phyloP scores from a whole-genome alignment of 371 early-diverging fungal genomes.

The Apophysomyces ossiformis region DNA sequence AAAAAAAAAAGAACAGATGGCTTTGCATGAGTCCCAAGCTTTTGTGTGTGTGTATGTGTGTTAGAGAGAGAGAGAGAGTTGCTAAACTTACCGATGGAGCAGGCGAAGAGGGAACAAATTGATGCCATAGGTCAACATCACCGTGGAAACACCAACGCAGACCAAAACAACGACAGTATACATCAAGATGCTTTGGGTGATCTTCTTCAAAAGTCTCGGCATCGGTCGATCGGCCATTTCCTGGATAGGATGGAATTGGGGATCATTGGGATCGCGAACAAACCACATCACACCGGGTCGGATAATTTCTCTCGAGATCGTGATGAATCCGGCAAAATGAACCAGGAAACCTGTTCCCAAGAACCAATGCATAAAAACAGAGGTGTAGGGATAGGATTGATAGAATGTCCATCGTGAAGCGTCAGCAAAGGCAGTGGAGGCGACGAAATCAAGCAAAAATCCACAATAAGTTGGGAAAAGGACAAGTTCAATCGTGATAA shows the following conservation, averaged over 20 bases:
- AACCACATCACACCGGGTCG: constrained; percentile 94
- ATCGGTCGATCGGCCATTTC: constrained; percentile 81
- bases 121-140: constrained; percentile 27
- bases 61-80: constrained; percentile 25
- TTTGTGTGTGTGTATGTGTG: too few relatives aligned
- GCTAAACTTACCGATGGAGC: constrained; percentile 33
- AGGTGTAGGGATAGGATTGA: constrained; percentile 65
- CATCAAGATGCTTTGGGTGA: constrained; percentile 71
- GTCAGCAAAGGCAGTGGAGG: constrained; percentile 73
- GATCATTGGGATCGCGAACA: constrained; percentile 90
- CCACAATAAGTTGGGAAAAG: constrained; percentile 86
- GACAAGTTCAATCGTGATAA: constrained; percentile 79
- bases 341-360: constrained; percentile 88
- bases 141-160: constrained; percentile 62
- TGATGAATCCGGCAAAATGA: constrained; percentile 78
- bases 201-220: constrained; percentile 67
- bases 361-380: constrained; percentile 83
- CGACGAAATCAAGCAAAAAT: constrained; percentile 73
- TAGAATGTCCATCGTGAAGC: constrained; percentile 57
- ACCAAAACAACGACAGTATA: constrained; percentile 72
- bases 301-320: constrained; percentile 72
- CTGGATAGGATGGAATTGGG: constrained; percentile 83
- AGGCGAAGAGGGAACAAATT: constrained; percentile 18
- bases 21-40: background rate
- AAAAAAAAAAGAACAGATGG: background rate